phyloP scores from a whole-genome alignment of 306 rosid species.

The Herpetospermum pedunculosum region DNA sequence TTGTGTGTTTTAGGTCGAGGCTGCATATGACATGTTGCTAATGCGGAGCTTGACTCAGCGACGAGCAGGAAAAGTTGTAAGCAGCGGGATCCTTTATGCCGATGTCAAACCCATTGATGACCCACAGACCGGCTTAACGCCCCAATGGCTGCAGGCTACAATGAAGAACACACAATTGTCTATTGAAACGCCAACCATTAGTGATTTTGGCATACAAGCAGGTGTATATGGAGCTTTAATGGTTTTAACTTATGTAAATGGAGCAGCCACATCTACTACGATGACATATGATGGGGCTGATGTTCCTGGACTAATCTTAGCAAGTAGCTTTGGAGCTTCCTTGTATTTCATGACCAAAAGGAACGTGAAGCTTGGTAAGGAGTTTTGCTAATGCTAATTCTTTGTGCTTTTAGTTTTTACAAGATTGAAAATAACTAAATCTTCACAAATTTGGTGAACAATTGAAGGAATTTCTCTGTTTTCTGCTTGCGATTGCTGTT shows the following conservation, averaged over 20 bases:
- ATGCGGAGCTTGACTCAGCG: slow-evolving; percentile 83
- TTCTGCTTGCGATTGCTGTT: not conserved
- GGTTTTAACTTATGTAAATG: slow-evolving; percentile 64
- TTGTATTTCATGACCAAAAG: slow-evolving; percentile 85
- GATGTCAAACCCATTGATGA: slow-evolving; percentile 23
- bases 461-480: not conserved
- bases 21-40: slow-evolving; percentile 93
- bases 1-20: slow-evolving; percentile 53
- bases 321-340: slow-evolving; percentile 98
- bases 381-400: slow-evolving; percentile 8
- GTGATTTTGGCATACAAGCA: slow-evolving; percentile 72
- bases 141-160: slow-evolving; percentile 62
- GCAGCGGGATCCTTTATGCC: slow-evolving; percentile 14
- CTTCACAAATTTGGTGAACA: not conserved
- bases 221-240: slow-evolving; percentile 92
- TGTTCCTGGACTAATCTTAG: slow-evolving; percentile 88
- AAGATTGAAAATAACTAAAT: not conserved
- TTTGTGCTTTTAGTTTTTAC: not conserved
- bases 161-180: slow-evolving; percentile 41
- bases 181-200: slow-evolving; percentile 54
- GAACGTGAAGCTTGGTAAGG: slow-evolving; percentile 77
- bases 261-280: slow-evolving; percentile 36
- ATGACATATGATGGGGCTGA: slow-evolving; percentile 52
- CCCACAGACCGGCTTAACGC: slow-evolving; percentile 41
- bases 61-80: slow-evolving; percentile 73